These are phyloP conservation scores for Casuarina cunninghamiana DNA, from an alignment of 306 rosid genomes.

Conservation along the genomic window DNA sequence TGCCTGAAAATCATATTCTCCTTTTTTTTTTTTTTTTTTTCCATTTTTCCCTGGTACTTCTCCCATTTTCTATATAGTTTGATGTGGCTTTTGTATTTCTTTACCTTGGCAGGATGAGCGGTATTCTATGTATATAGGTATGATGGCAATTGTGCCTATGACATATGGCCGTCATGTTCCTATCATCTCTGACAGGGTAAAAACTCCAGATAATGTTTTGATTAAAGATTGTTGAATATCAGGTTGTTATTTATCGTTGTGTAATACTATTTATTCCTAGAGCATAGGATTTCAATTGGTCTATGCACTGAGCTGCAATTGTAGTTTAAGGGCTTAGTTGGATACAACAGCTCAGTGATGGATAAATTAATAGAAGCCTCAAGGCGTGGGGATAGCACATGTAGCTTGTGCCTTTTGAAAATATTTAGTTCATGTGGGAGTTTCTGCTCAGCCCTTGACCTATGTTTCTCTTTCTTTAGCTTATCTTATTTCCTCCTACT, in stretches of 20 bases:
- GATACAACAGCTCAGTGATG: not conserved
- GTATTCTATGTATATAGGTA: conserved; percentile 72
- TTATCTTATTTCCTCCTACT: not conserved
- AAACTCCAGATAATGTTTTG: not conserved
- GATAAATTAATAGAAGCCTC: not conserved
- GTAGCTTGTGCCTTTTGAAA: not conserved
- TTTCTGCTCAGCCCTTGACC: not conserved
- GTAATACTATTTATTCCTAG: conserved; percentile 6
- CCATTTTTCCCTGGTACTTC: not conserved
- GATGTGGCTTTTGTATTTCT: conserved; percentile 14
- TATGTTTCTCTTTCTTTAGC: not conserved
- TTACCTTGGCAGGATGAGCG: conserved; percentile 77
- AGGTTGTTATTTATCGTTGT: conserved; percentile 11
- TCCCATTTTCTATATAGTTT: conserved; percentile 2
- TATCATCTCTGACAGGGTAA: conserved; percentile 83
- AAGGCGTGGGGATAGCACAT: not conserved
- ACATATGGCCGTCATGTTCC: conserved; percentile 96
- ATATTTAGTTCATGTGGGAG: not conserved
- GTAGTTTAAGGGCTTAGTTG: not conserved
- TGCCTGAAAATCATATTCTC: not conserved
- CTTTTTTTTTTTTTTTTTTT: not conserved
- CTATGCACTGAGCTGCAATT: not conserved
- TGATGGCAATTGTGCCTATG: conserved; percentile 93
- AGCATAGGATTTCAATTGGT: not conserved
- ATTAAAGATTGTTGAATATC: not conserved